A percentile compares a stretch with the other conserved stretches of the same genome.
These are phyloP conservation scores for Neonectria faginata DNA, from an alignment of 2,329 filamentous ascomycete genomes.

Conservation along the genomic window DNA sequence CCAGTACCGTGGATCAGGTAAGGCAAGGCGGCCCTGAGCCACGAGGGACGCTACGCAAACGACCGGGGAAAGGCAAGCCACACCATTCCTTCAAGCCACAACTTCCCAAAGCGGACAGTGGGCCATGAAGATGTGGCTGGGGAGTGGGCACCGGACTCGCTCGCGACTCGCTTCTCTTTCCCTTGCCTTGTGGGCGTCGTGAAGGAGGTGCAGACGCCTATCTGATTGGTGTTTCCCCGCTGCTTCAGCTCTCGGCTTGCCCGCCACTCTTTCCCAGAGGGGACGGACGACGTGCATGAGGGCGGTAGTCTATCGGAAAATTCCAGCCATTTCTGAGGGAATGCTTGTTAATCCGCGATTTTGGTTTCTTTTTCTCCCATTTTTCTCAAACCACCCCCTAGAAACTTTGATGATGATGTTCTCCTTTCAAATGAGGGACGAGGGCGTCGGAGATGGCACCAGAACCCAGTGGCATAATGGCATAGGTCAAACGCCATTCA, in stretches of 20 bases:
- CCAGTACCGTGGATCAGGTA: background rate
- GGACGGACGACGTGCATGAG: slow-evolving; percentile 37
- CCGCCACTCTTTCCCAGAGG: slow-evolving; percentile 42
- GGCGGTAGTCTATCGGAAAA: slow-evolving; percentile 38
- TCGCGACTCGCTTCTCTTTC: background rate
- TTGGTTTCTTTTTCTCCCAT: slow-evolving; percentile 1
- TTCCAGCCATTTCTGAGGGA: slow-evolving; percentile 32
- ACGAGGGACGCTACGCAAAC: background rate
- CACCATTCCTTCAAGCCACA: background rate
- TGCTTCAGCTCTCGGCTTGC: slow-evolving; percentile 46
- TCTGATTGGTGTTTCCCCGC: slow-evolving; percentile 32
- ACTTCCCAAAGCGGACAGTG: background rate
- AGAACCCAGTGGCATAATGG: background rate
- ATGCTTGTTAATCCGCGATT: background rate
- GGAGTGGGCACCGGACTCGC: background rate
- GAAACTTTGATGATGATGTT: background rate
- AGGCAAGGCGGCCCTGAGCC: background rate
- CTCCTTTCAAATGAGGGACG: slow-evolving; percentile 27
- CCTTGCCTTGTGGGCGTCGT: slow-evolving; percentile 12
- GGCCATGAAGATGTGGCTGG: background rate
- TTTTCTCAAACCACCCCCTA: background rate
- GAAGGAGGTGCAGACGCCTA: slow-evolving; percentile 12
- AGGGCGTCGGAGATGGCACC: slow-evolving; percentile 36
- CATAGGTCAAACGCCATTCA: slow-evolving; percentile 2
- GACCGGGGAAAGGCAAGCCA: background rate